phyloP scores from a whole-genome alignment of 2,329 filamentous ascomycete genomes.

The Mariannaea elegans region DNA sequence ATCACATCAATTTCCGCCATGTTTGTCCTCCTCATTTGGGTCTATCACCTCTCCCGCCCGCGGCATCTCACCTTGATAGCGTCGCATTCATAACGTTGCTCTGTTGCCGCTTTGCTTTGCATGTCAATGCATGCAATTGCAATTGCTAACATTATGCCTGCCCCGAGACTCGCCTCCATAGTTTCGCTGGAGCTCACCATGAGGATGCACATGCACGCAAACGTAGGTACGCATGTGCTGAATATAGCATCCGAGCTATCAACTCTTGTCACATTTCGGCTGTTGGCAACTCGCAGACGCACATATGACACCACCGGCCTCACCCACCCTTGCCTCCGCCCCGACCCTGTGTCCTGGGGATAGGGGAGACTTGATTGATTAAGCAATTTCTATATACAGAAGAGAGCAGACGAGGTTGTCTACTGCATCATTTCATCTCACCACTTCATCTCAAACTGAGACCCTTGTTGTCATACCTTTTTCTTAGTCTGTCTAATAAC shows the following conservation, averaged over 20 bases:
- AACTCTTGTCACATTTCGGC: constrained; percentile 31
- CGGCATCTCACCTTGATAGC: constrained; percentile 4
- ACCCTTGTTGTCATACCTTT: constrained; percentile 1
- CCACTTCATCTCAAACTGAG: background rate
- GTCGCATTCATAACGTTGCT: constrained; percentile 3
- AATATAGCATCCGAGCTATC: constrained; percentile 11
- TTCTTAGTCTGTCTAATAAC: background rate
- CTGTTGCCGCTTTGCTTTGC: constrained; percentile 5
- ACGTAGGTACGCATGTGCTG: background rate
- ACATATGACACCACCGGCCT: constrained; percentile 35
- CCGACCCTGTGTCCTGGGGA: constrained; percentile 1
- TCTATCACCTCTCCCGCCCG: background rate
- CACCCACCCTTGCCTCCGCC: constrained; percentile 11
- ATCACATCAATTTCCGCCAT: constrained; percentile 8
- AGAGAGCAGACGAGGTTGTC: constrained; percentile 9
- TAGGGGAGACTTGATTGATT: constrained; percentile 19
- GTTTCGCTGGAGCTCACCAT: background rate
- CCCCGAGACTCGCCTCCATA: constrained; percentile 1
- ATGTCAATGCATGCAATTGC: background rate
- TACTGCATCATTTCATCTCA: background rate
- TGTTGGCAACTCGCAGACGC: constrained; percentile 30
- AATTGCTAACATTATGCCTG: background rate
- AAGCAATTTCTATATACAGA: background rate
- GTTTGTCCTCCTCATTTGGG: background rate
- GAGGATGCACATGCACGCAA: background rate